These are phyloP conservation scores for Phyllosticta ampelicida DNA, from an alignment of 2,329 filamentous ascomycete species.

Conservation along the genomic window DNA sequence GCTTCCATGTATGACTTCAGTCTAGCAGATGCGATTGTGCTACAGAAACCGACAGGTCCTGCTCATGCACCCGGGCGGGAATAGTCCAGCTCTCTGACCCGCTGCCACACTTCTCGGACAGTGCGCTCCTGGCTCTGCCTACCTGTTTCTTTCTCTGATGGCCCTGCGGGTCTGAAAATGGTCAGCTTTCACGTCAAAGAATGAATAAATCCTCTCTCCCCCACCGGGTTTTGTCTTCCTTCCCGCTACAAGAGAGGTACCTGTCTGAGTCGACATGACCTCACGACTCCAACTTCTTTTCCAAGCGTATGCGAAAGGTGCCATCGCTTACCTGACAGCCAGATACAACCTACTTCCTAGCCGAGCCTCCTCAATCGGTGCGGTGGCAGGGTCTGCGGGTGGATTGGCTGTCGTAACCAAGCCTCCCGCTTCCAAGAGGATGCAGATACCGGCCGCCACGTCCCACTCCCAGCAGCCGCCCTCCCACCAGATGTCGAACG, in stretches of 20 bases:
- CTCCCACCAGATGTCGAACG: conserved; percentile 76
- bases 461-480: conserved; percentile 79
- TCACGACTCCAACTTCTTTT: background rate
- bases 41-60: conserved; percentile 31
- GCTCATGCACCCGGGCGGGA: conserved; percentile 47
- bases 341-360: conserved; percentile 61
- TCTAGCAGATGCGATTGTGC: background rate
- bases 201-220: background rate
- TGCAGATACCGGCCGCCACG: conserved; percentile 63
- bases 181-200: background rate
- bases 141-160: conserved; percentile 50
- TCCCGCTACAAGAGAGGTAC: background rate
- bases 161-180: conserved; percentile 50
- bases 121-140: conserved; percentile 58
- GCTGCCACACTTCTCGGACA: conserved; percentile 61
- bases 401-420: conserved; percentile 65
- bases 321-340: conserved; percentile 48
- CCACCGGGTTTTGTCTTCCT: background rate
- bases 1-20: background rate
- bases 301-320: background rate
- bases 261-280: background rate
- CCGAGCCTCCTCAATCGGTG: conserved; percentile 47
- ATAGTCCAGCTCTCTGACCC: conserved; percentile 58
- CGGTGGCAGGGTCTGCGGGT: conserved; percentile 45
- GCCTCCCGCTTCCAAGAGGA: conserved; percentile 63